Conservation (phyloP, 148 eudicot species). For the Pouteria glomerata region DNA sequence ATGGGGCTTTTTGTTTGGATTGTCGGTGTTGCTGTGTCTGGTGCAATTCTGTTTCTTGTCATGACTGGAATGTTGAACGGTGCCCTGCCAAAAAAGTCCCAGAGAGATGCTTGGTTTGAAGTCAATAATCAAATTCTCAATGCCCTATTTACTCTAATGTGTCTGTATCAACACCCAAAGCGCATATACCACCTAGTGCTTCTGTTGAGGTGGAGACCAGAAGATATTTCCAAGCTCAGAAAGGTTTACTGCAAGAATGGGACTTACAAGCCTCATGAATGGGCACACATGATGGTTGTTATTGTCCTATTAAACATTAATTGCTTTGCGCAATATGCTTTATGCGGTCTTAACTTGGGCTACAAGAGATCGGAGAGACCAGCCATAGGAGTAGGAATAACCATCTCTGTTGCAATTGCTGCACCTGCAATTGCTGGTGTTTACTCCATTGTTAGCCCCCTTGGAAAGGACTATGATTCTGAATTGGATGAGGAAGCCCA, state of each 20-base stretch:
- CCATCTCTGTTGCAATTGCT: conserved; percentile 78
- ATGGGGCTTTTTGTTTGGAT: conserved; percentile 84
- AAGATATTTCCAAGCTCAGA: conserved; percentile 64
- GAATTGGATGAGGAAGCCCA: conserved; percentile 70
- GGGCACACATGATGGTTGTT: conserved; percentile 91
- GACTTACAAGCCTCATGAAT: conserved; percentile 88
- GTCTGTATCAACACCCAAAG: conserved; percentile 85
- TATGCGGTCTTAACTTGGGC: conserved; percentile 80
- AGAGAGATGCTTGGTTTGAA: conserved; percentile 86
- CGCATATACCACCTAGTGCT: conserved; percentile 70
- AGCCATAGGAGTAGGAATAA: conserved; percentile 65
- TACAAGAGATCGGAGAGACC: conserved; percentile 79
- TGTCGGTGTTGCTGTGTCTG: conserved; percentile 71
- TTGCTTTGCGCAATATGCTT: conserved; percentile 82
- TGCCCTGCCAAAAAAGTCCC: conserved; percentile 58
- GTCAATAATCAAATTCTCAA: conserved; percentile 93
- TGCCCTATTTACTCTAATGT: conserved; percentile 90
- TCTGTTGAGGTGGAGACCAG: conserved; percentile 70
- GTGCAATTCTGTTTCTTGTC: conserved; percentile 85
- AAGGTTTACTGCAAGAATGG: conserved; percentile 85
- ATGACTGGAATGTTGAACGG: conserved; percentile 88
- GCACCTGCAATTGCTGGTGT: conserved; percentile 89
- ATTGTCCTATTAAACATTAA: conserved; percentile 60
- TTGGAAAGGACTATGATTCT: conserved; percentile 70
- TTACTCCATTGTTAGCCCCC: conserved; percentile 75